These are phyloP conservation scores for Auricularia heimuer DNA, from an alignment of 768 basidiomycete species.

Conservation along the genomic window DNA sequence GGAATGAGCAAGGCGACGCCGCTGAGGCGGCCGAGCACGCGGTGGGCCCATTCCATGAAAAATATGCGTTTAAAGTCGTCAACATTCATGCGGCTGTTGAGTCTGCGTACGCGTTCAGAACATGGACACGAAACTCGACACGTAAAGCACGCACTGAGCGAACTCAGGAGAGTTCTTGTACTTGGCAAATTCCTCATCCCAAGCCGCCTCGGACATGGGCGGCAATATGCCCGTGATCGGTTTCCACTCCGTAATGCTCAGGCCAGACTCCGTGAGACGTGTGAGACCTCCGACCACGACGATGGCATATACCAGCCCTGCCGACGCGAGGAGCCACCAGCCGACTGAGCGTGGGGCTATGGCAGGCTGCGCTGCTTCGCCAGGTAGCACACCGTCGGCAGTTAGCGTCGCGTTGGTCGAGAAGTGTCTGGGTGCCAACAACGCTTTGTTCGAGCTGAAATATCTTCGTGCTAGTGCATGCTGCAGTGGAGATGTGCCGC, in stretches of 20 bases:
- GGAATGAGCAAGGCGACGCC: constrained; percentile 79
- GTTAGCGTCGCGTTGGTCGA: constrained; percentile 23
- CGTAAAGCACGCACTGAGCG: constrained; percentile 57
- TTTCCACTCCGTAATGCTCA: constrained; percentile 97
- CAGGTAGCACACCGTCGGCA: constrained; percentile 11
- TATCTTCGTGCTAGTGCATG: not conserved
- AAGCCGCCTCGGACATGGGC: constrained; percentile 64
- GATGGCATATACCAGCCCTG: constrained; percentile 80
- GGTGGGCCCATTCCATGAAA: constrained; percentile 97
- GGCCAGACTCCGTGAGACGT: constrained; percentile 90
- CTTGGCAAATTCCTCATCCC: constrained; percentile 86
- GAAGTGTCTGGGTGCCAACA: constrained; percentile 28
- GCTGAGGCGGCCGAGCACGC: constrained; percentile 81
- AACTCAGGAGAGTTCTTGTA: constrained; percentile 94
- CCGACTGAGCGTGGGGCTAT: constrained; percentile 64
- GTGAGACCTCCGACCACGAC: constrained; percentile 95
- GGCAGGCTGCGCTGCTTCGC: constrained; percentile 24
- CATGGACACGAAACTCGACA: constrained; percentile 1
- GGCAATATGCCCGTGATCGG: constrained; percentile 86
- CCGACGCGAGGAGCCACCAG: constrained; percentile 77
- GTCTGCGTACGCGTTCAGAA: constrained; percentile 32
- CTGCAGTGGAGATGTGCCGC: not conserved
- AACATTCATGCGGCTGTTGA: constrained; percentile 81
- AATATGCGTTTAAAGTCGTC: constrained; percentile 94
- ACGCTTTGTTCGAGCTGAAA: constrained; percentile 4